Conservation (phyloP, 1,284 basidiomycete species). For the Schizophyllum commune region DNA sequence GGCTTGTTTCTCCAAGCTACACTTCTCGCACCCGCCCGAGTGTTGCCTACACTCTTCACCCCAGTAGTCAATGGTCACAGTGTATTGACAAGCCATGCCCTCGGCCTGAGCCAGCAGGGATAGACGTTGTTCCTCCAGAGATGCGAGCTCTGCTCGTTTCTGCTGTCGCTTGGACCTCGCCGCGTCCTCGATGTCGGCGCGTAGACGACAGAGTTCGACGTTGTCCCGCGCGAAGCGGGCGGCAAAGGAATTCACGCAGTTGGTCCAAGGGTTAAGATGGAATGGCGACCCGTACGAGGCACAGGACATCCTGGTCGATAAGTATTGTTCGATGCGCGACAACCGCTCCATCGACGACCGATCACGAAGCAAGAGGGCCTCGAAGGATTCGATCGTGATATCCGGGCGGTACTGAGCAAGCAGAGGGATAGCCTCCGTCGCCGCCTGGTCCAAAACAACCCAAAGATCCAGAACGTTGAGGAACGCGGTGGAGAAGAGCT, state of each 20-base stretch:
- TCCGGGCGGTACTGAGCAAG: constrained; percentile 38
- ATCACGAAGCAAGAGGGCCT: constrained; percentile 30
- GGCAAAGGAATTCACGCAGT: neutral
- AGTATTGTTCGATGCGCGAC: constrained; percentile 10
- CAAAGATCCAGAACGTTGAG: constrained; percentile 35
- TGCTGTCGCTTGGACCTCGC: neutral
- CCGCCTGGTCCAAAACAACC: constrained; percentile 35
- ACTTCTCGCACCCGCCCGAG: constrained; percentile 22
- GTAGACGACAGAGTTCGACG: neutral
- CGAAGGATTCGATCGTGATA: constrained; percentile 26
- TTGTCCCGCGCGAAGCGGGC: neutral
- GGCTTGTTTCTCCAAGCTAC: constrained; percentile 18
- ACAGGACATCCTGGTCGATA: neutral
- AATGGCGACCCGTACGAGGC: neutral
- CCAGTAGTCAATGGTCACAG: neutral
- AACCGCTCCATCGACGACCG: constrained; percentile 20
- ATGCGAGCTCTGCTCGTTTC: neutral
- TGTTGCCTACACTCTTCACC: neutral
- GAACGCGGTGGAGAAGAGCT: constrained; percentile 34
- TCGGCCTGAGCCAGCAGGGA: neutral
- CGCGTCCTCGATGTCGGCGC: neutral
- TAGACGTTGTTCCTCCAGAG: neutral
- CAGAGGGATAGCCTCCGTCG: constrained; percentile 23
- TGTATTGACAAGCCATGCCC: neutral
- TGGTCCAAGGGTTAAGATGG: neutral